These are phyloP conservation scores for Phaeodactylum tricornutum DNA, from an alignment of 108 stramenopile genomes.

Conservation along the genomic window DNA sequence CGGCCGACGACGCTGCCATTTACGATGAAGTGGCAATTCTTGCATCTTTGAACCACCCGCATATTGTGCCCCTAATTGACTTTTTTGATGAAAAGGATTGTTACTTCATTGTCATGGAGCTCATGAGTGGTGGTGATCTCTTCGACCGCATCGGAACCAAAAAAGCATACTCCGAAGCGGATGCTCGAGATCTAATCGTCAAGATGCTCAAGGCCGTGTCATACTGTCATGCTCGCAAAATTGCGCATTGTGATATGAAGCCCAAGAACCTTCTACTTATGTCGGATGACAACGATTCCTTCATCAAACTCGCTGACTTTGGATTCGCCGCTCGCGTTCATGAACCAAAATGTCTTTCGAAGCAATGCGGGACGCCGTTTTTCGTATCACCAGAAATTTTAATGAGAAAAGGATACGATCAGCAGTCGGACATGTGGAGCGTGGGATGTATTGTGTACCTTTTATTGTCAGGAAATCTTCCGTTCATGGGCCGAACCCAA, in stretches of 20 bases:
- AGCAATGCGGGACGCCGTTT: conserved; percentile 88
- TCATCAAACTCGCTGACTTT: conserved; percentile 86
- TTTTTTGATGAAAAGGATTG: conserved; percentile 84
- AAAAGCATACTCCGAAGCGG: conserved; percentile 75
- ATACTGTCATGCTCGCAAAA: conserved; percentile 61
- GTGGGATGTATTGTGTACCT: conserved; percentile 91
- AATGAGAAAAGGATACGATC: conserved; percentile 58
- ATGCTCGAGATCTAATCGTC: conserved; percentile 69
- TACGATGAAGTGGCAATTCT: conserved; percentile 87
- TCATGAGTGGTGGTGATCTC: conserved; percentile 86
- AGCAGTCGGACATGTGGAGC: conserved; percentile 94
- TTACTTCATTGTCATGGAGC: conserved; percentile 84
- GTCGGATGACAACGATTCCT: conserved; percentile 64
- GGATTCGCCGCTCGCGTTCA: conserved; percentile 83
- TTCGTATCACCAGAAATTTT: conserved; percentile 97
- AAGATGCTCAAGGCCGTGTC: conserved; percentile 68
- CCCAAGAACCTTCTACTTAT: conserved; percentile 83
- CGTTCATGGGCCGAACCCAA: conserved; percentile 70
- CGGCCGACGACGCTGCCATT: conserved; percentile 73
- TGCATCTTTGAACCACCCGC: conserved; percentile 65
- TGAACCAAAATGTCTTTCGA: conserved; percentile 53
- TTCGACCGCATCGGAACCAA: conserved; percentile 84
- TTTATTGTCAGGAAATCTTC: conserved; percentile 83
- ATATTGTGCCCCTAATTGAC: conserved; percentile 88
- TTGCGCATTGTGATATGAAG: conserved; percentile 89